Conservation (phyloP, 208 protist species). For the Crithidia acanthocephali region DNA sequence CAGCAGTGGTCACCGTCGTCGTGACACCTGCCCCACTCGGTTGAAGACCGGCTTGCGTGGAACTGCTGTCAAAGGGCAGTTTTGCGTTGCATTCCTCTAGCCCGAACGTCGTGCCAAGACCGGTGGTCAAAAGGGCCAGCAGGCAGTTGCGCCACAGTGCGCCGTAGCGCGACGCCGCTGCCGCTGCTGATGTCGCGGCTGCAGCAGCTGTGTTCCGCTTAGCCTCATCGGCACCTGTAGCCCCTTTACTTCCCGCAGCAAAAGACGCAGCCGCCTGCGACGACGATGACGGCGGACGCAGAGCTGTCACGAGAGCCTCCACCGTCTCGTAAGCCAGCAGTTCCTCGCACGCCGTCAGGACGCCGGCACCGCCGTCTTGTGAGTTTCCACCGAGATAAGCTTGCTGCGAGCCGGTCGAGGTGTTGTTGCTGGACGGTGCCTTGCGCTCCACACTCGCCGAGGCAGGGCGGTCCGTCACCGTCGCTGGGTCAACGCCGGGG, state of each 20-base stretch:
- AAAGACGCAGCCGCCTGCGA: background rate
- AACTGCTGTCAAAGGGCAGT: too few relatives aligned
- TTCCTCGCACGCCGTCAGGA: conserved; percentile 9
- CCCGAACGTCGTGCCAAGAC: background rate
- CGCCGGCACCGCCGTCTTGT: background rate
- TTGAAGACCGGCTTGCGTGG: background rate
- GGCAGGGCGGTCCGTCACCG: background rate
- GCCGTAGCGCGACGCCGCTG: background rate
- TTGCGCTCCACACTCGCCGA: background rate
- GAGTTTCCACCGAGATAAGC: too few relatives aligned
- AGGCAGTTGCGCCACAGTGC: conserved; percentile 27
- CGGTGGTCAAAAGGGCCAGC: conserved; percentile 16
- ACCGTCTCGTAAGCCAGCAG: conserved; percentile 24
- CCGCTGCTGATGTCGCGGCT: background rate
- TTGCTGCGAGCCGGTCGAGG: background rate
- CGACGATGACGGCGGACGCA: conserved; percentile 7
- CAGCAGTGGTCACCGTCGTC: background rate
- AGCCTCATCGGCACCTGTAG: background rate
- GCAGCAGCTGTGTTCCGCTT: background rate
- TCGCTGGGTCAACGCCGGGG: background rate
- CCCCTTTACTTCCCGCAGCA: background rate
- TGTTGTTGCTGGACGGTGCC: background rate
- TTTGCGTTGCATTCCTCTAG: too few relatives aligned
- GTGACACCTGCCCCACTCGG: background rate
- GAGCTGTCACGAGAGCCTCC: conserved; percentile 19